Percentiles rank a stretch among this genome's conserved stretches.
Evolutionary conservation across 1,284 basidiomycete genomes (phyloP).

Genomic region (Wallemia mellicola): DNA sequence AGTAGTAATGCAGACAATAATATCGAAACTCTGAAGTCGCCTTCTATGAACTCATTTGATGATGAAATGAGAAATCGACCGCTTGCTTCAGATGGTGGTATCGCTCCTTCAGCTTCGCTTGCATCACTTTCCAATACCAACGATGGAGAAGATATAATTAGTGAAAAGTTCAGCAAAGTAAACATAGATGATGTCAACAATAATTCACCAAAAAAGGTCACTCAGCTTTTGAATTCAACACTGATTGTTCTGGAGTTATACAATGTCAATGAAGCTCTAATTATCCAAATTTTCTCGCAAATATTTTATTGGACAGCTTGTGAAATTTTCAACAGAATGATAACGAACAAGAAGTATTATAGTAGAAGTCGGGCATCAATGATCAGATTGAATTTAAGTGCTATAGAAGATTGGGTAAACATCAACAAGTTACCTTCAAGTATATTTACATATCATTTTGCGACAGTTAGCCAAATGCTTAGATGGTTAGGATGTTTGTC

Average conservation of each 20-base stretch:
- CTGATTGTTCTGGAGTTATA: constrained; percentile 59
- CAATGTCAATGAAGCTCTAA: constrained; percentile 67
- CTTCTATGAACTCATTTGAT: neutral
- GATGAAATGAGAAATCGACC: neutral
- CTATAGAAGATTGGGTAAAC: constrained; percentile 73
- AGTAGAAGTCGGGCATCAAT: constrained; percentile 73
- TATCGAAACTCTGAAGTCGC: neutral
- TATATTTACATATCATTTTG: constrained; percentile 42
- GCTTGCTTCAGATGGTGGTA: neutral
- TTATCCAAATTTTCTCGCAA: constrained; percentile 78
- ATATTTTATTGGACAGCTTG: constrained; percentile 70
- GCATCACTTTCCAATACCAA: neutral
- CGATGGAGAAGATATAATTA: neutral
- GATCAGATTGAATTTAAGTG: constrained; percentile 59
- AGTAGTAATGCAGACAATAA: neutral
- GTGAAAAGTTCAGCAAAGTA: neutral
- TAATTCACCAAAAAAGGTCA: constrained; percentile 36
- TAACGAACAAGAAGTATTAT: constrained; percentile 70
- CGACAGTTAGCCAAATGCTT: constrained; percentile 53
- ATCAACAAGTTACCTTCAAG: constrained; percentile 47
- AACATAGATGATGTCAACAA: neutral
- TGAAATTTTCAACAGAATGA: constrained; percentile 78
- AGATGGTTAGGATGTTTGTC: constrained; percentile 64
- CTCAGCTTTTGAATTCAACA: constrained; percentile 56
- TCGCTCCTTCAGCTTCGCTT: neutral